A percentile compares a stretch with the other conserved stretches of the same genome.
Evolutionary conservation across 2,329 filamentous ascomycete genomes (phyloP).

Genomic region (Ascosphaera apis): DNA sequence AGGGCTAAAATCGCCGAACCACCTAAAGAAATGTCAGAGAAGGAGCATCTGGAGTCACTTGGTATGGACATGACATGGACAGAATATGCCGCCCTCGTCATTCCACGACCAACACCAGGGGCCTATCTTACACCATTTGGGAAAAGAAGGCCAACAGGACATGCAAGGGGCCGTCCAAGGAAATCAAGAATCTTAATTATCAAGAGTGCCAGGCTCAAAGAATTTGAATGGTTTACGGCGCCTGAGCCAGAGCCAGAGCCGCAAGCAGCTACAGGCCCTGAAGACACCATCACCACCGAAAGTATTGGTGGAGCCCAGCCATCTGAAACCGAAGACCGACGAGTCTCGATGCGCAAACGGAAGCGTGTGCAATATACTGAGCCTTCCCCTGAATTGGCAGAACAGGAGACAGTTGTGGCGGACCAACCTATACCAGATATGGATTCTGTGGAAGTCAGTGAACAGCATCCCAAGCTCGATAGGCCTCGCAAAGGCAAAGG

Average conservation of each 20-base stretch:
- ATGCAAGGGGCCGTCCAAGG: conserved; percentile 16
- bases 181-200: conserved; percentile 19
- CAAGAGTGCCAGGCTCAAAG: conserved; percentile 12
- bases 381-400: no score
- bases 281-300: no score
- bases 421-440: no score
- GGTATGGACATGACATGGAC: conserved; percentile 20
- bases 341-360: no score
- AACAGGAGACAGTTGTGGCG: no score
- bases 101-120: conserved; percentile 16
- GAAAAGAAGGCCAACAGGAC: conserved; percentile 16
- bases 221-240: conserved; percentile 16
- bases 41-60: conserved; percentile 16
- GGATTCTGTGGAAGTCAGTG: no score
- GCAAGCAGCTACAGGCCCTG: no score
- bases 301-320: no score
- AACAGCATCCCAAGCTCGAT: no score
- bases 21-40: conserved; percentile 14
- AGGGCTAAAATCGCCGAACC: conserved; percentile 2
- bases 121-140: conserved; percentile 20
- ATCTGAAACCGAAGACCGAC: no score
- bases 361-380: no score
- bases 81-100: conserved; percentile 16
- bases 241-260: conserved; percentile 2
- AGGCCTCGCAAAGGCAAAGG: no score